phyloP scores from a whole-genome alignment of 805 yeast genomes.

The Helenozyma baotianmanensis region DNA sequence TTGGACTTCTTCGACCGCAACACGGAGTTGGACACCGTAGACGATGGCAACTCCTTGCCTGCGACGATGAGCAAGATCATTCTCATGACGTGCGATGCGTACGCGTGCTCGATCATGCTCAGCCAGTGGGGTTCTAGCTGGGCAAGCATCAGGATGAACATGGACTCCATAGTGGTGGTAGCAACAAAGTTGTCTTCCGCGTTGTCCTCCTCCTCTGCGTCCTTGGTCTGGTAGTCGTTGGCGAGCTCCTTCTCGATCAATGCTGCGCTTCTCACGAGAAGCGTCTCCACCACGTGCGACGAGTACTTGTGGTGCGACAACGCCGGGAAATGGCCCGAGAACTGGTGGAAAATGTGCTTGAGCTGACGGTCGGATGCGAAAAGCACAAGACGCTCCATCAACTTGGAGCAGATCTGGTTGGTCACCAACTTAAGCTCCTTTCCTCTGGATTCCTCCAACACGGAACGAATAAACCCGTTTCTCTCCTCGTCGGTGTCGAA shows the following conservation, averaged over 20 bases:
- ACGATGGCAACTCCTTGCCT: conserved; percentile 74
- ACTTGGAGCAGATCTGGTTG: conserved; percentile 90
- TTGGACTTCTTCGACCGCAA: conserved; percentile 79
- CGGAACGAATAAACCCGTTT: conserved; percentile 65
- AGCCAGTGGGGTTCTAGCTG: conserved; percentile 60
- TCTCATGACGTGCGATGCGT: conserved; percentile 85
- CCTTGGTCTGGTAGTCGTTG: conserved; percentile 17
- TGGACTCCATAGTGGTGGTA: conserved; percentile 56
- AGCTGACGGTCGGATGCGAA: conserved; percentile 61
- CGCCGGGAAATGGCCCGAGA: conserved; percentile 70
- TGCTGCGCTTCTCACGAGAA: conserved; percentile 70
- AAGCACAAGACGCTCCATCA: conserved; percentile 81
- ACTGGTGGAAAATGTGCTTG: conserved; percentile 58
- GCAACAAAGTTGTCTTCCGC: conserved; percentile 30
- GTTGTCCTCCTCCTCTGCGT: conserved; percentile 27
- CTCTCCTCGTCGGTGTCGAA: conserved; percentile 73
- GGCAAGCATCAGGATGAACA: conserved; percentile 59
- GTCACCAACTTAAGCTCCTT: conserved; percentile 90
- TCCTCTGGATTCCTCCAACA: conserved; percentile 80
- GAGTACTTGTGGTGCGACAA: conserved; percentile 85
- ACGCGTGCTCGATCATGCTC: conserved; percentile 65
- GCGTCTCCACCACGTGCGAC: conserved; percentile 89
- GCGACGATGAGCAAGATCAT: conserved; percentile 64
- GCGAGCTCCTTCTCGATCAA: conserved; percentile 69
- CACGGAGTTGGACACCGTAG: conserved; percentile 63